Base-by-base conservation (phyloP, 2,329 filamentous ascomycete genomes). In the Phialemoniopsis sp. region DNA sequence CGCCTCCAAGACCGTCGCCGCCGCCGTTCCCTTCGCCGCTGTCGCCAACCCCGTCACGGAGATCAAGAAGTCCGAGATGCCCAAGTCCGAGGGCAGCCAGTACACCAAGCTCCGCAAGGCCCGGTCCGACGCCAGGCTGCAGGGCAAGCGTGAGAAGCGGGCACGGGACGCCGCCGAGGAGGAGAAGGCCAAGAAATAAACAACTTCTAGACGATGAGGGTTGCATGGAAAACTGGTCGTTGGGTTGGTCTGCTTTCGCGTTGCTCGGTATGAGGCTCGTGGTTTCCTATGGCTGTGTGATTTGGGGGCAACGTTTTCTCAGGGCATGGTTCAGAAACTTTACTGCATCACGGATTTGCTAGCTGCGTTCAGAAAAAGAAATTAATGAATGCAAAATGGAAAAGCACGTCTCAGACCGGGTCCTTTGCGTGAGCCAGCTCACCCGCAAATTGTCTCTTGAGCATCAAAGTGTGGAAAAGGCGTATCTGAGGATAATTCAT, bases 111-210 rank as follows among this genome's bases (percentile, higher is more conserved):
- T 98, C 66, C 87, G 93, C 68, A 76, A 85, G 56, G 82, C 87
- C 55, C 85, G 93, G 72, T 82, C 81, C 67, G 87, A 94, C 63
- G 82, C 86, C 60, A 85, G 90, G 68, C 76, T 86, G 62, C 70
- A 78, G 51, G 93, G 93, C 72, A 78, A 78, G 62, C 83, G 89
- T 67, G 90, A 94, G 80, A 97, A 97, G 89, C 85, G 93, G 63
- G 83, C 78, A 58, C 87, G 85, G 79, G 87, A 88, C 60, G 91
- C 85, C 77, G 85, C 83, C 58, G 87, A 90, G 66, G 87, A 86
- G 63, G 85, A 86, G 66, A 76, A 75, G 62, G 80, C 81, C 70
- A 91, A 91, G 86, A 91, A 93, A 84, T 91, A 89, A 73, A 41
- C 10, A n/a, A n/a, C n/a, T n/a, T n/a, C n/a, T 26, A 16, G 19